phyloP scores from a whole-genome alignment of 768 basidiomycete species.

The Termitomyces sp. region DNA sequence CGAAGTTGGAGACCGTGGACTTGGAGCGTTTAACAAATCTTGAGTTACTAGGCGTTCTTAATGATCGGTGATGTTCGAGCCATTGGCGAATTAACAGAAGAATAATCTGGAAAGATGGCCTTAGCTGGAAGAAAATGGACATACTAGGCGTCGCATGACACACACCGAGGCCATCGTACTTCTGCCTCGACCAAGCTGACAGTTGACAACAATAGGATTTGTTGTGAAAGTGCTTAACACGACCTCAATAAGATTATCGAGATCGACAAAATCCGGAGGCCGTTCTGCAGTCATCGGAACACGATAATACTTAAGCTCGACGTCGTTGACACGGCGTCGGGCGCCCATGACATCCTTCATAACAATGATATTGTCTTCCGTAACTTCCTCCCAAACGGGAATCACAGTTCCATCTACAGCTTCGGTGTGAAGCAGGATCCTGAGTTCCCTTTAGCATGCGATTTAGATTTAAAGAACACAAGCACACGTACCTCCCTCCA shows the following conservation, averaged over 20 bases:
- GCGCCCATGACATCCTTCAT: slow-evolving; percentile 85
- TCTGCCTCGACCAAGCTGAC: slow-evolving; percentile 89
- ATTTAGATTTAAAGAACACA: neutral
- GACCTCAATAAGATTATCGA: slow-evolving; percentile 74
- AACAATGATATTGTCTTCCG: slow-evolving; percentile 63
- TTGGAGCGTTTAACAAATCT: slow-evolving; percentile 30
- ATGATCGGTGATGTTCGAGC: slow-evolving; percentile 46
- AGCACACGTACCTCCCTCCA: slow-evolving; percentile 63
- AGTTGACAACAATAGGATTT: slow-evolving; percentile 89
- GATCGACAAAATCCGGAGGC: slow-evolving; percentile 67
- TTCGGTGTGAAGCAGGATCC: slow-evolving; percentile 88
- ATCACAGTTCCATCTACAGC: slow-evolving; percentile 81
- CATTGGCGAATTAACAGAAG: slow-evolving; percentile 82
- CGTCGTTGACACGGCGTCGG: slow-evolving; percentile 36
- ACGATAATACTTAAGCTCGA: slow-evolving; percentile 72
- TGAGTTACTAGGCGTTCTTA: slow-evolving; percentile 33
- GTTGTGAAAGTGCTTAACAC: slow-evolving; percentile 63
- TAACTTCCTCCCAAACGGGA: slow-evolving; percentile 93
- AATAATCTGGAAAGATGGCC: slow-evolving; percentile 47
- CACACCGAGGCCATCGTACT: slow-evolving; percentile 86
- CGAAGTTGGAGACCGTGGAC: slow-evolving; percentile 36
- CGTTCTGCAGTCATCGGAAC: slow-evolving; percentile 93
- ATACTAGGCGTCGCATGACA: neutral
- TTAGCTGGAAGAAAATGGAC: neutral
- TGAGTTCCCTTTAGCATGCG: slow-evolving; percentile 18